Evolutionary conservation across 2,329 filamentous ascomycete species (phyloP), one percentile per base, ranked within the genome.

Genomic region (Penicillium nordicum): DNA sequence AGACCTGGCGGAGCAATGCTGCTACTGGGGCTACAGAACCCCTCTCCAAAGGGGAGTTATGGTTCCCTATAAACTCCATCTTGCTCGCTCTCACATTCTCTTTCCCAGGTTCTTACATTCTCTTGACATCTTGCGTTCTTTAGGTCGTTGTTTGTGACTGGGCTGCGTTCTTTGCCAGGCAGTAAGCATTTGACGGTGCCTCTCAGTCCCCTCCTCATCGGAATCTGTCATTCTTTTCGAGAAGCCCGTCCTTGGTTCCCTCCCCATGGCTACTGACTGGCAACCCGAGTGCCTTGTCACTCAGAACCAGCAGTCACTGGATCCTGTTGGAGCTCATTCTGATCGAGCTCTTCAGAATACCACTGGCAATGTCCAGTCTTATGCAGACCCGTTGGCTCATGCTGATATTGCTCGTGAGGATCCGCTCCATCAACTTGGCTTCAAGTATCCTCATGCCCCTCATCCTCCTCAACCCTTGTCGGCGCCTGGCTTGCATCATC

Each of bases 11-110:
- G 66, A 72, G 61, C 63, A 70, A 73, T 74, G 71, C 63, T 67
- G 61, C 62, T 66, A 67, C 67, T 67, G 61, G 66, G 66, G 61
- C 63, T 64, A 63, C 61, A 62, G 57, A 59, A 57, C 63, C 64
- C 65, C 63, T 64, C 69, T 67, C 64, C 64, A 60, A 62, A 65
- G 61, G 62, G 63, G 66, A 69, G 59, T 52, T 62, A 62, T 70
- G 63, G 59, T 64, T 66, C 63, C 69, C 67, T 74, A 75, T 75
- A 75, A 75, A 75, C 72, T 73, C 65, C 69, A 69, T 72, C 69
- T 61, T 68, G 66, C 63, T 71, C 72, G 72, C 73, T 73, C 71
- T 67, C 69, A 74, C 73, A 75, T 75, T 75, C 73, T 75, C 72
- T 74, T 72, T 72, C 68, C 62, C 66, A 73, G 69, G 64, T 69